These are phyloP conservation scores for Phytophthora podocarpi DNA, from an alignment of 352 stramenopile genomes.

Conservation along the genomic window DNA sequence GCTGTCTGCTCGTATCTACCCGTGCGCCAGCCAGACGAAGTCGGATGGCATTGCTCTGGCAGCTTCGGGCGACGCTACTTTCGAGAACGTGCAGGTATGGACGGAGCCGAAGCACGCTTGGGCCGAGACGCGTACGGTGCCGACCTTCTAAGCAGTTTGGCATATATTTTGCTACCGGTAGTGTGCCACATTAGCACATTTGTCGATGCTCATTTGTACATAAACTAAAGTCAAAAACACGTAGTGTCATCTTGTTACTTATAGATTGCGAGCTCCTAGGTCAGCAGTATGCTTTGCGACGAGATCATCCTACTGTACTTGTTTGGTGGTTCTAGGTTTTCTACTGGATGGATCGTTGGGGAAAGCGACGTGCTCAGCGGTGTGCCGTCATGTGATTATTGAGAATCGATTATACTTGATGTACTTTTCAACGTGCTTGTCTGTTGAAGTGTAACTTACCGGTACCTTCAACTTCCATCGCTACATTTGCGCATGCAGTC, in stretches of 20 bases:
- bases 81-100: conserved; percentile 71
- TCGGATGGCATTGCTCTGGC: conserved; percentile 66
- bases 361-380: too few species aligned
- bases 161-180: neutral
- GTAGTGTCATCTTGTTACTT: conserved; percentile 1
- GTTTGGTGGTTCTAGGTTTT: too few species aligned
- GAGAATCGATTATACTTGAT: too few species aligned
- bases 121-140: conserved; percentile 45
- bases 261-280: too few species aligned
- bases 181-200: neutral
- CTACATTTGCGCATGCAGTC: too few species aligned
- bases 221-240: conserved; percentile 16
- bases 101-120: conserved; percentile 68
- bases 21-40: conserved; percentile 48
- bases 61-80: conserved; percentile 47
- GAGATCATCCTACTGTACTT: too few species aligned
- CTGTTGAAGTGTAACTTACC: too few species aligned
- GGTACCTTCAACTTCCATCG: too few species aligned
- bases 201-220: conserved; percentile 11
- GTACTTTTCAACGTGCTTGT: too few species aligned
- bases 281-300: too few species aligned
- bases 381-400: too few species aligned
- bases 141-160: conserved; percentile 30
- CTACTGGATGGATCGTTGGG: too few species aligned
- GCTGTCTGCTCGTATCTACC: conserved; percentile 70